phyloP scores from a whole-genome alignment of 2,329 filamentous ascomycete species.

The Fonsecaea pugnacius region DNA sequence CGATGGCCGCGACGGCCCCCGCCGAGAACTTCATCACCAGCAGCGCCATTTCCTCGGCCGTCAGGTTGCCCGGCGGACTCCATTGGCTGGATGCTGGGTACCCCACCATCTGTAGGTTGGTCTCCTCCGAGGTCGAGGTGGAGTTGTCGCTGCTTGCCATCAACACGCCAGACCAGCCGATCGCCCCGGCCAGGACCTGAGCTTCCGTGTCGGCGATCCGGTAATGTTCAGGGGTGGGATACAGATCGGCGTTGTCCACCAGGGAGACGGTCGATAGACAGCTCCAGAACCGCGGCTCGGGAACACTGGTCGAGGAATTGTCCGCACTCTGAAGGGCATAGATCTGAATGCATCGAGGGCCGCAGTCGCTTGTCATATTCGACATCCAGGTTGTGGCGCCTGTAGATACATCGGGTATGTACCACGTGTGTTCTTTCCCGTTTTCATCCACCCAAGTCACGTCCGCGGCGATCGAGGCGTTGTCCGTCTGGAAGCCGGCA shows the following conservation, averaged over 20 bases:
- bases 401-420: constrained; percentile 16
- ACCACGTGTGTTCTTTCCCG: constrained; percentile 16
- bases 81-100: constrained; percentile 41
- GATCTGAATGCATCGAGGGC: constrained; percentile 27
- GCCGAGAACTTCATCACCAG: constrained; percentile 29
- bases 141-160: background rate
- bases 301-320: constrained; percentile 25
- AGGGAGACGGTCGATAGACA: constrained; percentile 26
- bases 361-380: constrained; percentile 26
- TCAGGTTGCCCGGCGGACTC: constrained; percentile 23
- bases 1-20: constrained; percentile 28
- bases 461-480: constrained; percentile 6
- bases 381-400: constrained; percentile 33
- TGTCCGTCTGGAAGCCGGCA: constrained; percentile 24
- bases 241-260: constrained; percentile 21
- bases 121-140: background rate
- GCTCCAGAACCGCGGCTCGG: constrained; percentile 39
- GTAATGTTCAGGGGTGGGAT: constrained; percentile 13
- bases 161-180: constrained; percentile 28
- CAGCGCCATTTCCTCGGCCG: constrained; percentile 19
- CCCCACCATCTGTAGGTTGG: constrained; percentile 21
- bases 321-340: constrained; percentile 32
- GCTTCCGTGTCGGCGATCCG: constrained; percentile 27
- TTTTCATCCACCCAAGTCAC: constrained; percentile 24
- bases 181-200: constrained; percentile 28